Conservation (phyloP, 129 eudicot species). For the Centella asiatica region DNA sequence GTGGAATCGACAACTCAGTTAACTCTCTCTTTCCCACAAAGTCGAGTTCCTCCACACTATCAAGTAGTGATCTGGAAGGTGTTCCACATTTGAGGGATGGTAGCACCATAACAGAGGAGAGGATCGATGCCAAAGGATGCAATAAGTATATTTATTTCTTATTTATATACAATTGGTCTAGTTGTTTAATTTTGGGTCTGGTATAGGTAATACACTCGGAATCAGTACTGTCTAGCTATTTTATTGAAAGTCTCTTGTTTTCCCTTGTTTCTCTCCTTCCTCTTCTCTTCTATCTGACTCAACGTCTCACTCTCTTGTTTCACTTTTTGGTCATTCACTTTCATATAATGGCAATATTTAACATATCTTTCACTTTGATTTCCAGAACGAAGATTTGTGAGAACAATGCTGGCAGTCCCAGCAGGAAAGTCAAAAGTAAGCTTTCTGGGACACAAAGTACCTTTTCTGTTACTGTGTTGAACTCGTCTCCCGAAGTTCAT, state of each 20-base stretch:
- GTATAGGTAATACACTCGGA: not conserved
- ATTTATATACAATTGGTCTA: not conserved
- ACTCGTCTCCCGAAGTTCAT: not conserved
- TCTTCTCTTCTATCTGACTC: not conserved
- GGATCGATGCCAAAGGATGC: not conserved
- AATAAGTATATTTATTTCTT: conserved; percentile 3
- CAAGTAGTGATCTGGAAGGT: conserved; percentile 2
- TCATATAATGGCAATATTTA: not conserved
- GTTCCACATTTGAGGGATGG: not conserved
- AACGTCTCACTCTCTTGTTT: not conserved
- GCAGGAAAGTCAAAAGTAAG: not conserved
- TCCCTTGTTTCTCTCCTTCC: not conserved
- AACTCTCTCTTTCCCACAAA: not conserved
- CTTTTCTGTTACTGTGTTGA: not conserved
- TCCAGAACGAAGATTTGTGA: not conserved
- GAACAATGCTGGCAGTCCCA: not conserved
- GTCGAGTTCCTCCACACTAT: not conserved
- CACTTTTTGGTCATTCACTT: not conserved
- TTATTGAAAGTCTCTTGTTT: not conserved
- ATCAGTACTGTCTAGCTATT: not conserved
- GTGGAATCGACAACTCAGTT: not conserved
- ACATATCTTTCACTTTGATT: not conserved
- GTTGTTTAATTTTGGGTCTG: not conserved
- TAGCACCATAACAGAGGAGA: not conserved
- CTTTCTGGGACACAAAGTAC: not conserved